Conservation (phyloP, 345 rosid genomes). For the Isatis tinctoria region DNA sequence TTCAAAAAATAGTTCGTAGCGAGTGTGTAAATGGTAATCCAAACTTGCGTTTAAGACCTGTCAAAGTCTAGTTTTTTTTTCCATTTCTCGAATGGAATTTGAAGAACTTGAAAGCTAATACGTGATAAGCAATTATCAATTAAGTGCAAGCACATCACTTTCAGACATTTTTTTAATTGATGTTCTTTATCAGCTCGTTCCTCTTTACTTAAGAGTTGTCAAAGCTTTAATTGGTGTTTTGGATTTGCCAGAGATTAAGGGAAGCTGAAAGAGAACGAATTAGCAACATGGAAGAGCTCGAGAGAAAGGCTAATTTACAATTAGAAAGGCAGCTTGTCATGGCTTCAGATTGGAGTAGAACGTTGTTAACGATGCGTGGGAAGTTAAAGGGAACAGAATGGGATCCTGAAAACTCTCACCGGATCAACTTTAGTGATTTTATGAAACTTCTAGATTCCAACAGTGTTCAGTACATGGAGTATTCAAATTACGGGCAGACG, state of each 20-base stretch:
- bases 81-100: not conserved
- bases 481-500: conserved; percentile 79
- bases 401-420: conserved; percentile 79
- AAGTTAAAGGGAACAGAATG: conserved; percentile 84
- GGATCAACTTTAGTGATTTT: conserved; percentile 78
- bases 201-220: not conserved
- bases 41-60: not conserved
- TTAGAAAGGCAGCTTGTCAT: conserved; percentile 88
- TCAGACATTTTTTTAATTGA: not conserved
- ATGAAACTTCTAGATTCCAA: conserved; percentile 70
- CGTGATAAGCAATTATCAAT: not conserved
- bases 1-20: not conserved
- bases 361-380: conserved; percentile 62
- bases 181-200: not conserved
- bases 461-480: conserved; percentile 86
- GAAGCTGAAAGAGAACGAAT: conserved; percentile 68
- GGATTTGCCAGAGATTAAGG: conserved; percentile 49
- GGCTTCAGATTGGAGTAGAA: conserved; percentile 91
- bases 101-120: not conserved
- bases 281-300: conserved; percentile 62
- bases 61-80: not conserved
- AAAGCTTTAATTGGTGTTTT: not conserved
- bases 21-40: not conserved
- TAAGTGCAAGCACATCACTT: not conserved
- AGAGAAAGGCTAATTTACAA: conserved; percentile 70